Base-by-base conservation (phyloP, 2,329 filamentous ascomycete species). In the Aspergillus caelatus region DNA sequence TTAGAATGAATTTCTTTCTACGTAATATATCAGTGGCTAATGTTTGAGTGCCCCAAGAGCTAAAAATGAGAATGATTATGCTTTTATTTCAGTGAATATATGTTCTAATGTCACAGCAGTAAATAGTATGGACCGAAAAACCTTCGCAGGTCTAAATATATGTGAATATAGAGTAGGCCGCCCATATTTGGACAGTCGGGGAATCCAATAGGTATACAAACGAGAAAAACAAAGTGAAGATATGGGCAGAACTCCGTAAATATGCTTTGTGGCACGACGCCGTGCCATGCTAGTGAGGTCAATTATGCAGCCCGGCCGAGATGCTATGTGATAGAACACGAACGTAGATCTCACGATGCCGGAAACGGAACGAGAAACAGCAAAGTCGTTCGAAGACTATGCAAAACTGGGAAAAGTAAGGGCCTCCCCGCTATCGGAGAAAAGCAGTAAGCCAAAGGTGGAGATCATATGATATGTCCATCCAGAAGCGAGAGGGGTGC, bases 271-370 rank as follows among this genome's bases (percentile, higher is more conserved):
- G 65, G 68, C 67, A 70, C 65, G 71, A 75, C 72, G 72, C 73
- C 74, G 67, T 72, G 68, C 70, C 71, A 77, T 76, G 74, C 74
- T 70, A 68, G 66, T 69, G 63, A 67, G 58, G 68, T 64, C 60
- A 62, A 65, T 62, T 53, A 58, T 59, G 62, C 58, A 54, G 58
- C 23, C 55, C 52, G 56, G 30, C 14, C 30, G 52, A 48, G 26
- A 48, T 19, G 23, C 12, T 28, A 26, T 36, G 39, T 48, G 39
- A 30, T 30, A 48, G 23, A 12, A 12, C 9, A 41, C 30, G 57
- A 26, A 41, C 11, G 36, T 16, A 11, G 55, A 30, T 48, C 21
- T 54, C 54, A 57, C 7, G 57, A 48, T 55, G 58, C 26, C 39
- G 26, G 48, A 23, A 50, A 41, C 46, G 30, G 36, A 43, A 50